These are phyloP conservation scores for Exserohilum turcica DNA, from an alignment of 2,329 filamentous ascomycete genomes.

Conservation along the genomic window DNA sequence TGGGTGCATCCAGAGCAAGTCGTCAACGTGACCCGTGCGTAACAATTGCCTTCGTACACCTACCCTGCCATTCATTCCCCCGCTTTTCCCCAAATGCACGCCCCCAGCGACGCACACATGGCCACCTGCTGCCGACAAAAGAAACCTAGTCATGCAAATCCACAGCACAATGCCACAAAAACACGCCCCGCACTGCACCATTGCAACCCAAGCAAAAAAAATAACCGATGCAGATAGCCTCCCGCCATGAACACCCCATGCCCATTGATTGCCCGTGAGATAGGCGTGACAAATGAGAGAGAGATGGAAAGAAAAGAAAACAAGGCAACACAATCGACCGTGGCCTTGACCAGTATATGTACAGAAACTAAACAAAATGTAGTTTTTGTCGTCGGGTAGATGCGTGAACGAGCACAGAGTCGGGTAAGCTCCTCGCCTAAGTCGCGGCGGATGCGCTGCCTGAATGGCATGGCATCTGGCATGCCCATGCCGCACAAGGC, in stretches of 20 bases:
- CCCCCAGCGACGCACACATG: constrained; percentile 21
- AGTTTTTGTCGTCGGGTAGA: constrained; percentile 15
- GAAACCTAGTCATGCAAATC: constrained; percentile 14
- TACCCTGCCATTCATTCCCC: constrained; percentile 7
- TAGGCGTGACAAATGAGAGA: constrained; percentile 2
- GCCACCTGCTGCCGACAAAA: constrained; percentile 22
- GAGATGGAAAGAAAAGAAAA: constrained; percentile 5
- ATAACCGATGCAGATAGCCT: constrained; percentile 21
- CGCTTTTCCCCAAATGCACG: constrained; percentile 24
- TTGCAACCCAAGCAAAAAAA: constrained; percentile 21
- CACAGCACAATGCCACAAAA: constrained; percentile 9
- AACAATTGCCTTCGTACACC: constrained; percentile 15
- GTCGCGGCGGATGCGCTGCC: constrained; percentile 19
- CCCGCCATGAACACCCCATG: constrained; percentile 16
- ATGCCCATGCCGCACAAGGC: constrained; percentile 17
- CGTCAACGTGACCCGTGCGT: constrained; percentile 13
- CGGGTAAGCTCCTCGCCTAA: constrained; percentile 16
- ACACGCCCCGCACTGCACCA: constrained; percentile 10
- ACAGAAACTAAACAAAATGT: constrained; percentile 25
- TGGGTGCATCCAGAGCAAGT: constrained; percentile 14
- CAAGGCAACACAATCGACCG: constrained; percentile 20
- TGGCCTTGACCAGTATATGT: constrained; percentile 32
- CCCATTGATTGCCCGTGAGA: constrained; percentile 20
- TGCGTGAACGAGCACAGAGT: constrained; percentile 9
- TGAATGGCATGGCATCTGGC: constrained; percentile 18